Conservation (phyloP, 805 yeast genomes). For the Wickerhamomyces kurtzmanii region DNA sequence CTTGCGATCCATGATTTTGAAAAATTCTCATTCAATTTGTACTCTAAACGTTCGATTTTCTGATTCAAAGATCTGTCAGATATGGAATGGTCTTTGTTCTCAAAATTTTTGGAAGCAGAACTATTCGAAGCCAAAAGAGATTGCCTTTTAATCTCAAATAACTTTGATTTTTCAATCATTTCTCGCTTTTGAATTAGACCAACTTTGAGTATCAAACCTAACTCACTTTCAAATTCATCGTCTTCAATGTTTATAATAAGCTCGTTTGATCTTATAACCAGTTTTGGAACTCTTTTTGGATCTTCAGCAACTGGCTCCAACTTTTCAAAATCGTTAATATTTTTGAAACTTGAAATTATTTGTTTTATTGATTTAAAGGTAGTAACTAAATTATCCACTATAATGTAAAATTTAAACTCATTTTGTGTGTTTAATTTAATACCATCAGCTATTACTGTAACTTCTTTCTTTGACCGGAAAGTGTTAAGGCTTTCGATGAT, state of each 20-base stretch:
- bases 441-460: slow-evolving; percentile 8
- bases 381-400: slow-evolving; percentile 40
- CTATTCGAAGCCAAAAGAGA: background rate
- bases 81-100: background rate
- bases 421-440: slow-evolving; percentile 21
- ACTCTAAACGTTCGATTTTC: slow-evolving; percentile 4
- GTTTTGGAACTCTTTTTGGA: slow-evolving; percentile 26
- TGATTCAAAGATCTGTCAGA: slow-evolving; percentile 2
- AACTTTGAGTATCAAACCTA: slow-evolving; percentile 45
- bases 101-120: slow-evolving; percentile 1
- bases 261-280: slow-evolving; percentile 29
- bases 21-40: slow-evolving; percentile 20
- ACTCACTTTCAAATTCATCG: slow-evolving; percentile 56
- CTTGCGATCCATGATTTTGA: slow-evolving; percentile 31
- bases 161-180: slow-evolving; percentile 29
- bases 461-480: background rate
- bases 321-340: slow-evolving; percentile 17
- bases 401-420: slow-evolving; percentile 31
- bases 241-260: slow-evolving; percentile 45
- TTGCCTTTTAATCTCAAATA: slow-evolving; percentile 13
- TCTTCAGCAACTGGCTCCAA: slow-evolving; percentile 16
- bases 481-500: background rate
- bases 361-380: slow-evolving; percentile 38
- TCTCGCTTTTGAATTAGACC: slow-evolving; percentile 49
- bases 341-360: slow-evolving; percentile 29